Conservation (phyloP, 2,329 filamentous ascomycete species). For the Pseudocercospora fijiensis region DNA sequence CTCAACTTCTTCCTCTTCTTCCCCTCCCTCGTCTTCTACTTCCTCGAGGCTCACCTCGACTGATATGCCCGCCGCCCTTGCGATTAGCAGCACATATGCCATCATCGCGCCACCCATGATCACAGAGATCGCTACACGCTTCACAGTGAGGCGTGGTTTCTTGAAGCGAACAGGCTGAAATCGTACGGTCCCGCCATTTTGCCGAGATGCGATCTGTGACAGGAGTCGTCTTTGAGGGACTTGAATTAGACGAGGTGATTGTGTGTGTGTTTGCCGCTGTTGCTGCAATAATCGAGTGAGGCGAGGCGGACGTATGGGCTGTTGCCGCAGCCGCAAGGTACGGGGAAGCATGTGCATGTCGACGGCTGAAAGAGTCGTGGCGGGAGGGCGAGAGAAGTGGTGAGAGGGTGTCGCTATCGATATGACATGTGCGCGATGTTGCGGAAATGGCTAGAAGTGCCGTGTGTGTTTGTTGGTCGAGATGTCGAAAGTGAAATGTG, state of each 20-base stretch:
- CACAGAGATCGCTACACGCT: background rate
- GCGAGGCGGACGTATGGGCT: conserved; percentile 14
- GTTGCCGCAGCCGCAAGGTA: conserved; percentile 33
- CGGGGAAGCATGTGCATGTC: conserved; percentile 35
- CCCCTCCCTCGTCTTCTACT: conserved; percentile 23
- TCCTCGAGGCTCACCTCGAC: background rate
- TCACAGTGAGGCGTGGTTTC: conserved; percentile 38
- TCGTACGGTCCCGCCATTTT: conserved; percentile 28
- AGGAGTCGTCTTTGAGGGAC: conserved; percentile 13
- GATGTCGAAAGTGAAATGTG: conserved; percentile 6
- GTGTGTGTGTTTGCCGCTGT: background rate
- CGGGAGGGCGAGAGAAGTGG: background rate
- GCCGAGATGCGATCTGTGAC: conserved; percentile 21
- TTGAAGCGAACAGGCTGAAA: conserved; percentile 44
- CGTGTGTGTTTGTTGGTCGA: background rate
- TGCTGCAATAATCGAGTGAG: conserved; percentile 11
- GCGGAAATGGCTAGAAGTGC: background rate
- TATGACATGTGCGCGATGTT: background rate
- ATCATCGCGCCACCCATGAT: conserved; percentile 29
- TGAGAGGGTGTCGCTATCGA: background rate
- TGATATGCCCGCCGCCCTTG: conserved; percentile 8
- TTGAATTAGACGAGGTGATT: conserved; percentile 8
- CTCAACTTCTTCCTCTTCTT: conserved; percentile 22
- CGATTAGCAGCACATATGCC: conserved; percentile 29
- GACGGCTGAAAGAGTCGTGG: conserved; percentile 3